phyloP scores from a whole-genome alignment of 139 green algal species.

The Tetratostichococcus sp. region DNA sequence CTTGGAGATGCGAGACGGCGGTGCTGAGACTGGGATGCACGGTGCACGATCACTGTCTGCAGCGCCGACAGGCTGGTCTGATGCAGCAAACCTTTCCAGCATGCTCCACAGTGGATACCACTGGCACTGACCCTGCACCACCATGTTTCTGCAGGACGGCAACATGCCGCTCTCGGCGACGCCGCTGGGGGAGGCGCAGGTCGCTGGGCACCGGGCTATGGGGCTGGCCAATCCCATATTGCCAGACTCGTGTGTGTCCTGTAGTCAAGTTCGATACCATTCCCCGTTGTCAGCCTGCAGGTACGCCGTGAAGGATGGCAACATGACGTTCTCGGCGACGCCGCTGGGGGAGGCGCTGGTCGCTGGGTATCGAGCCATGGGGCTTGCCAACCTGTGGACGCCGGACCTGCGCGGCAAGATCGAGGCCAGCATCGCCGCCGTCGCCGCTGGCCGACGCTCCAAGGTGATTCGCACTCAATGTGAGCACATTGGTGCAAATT shows the following conservation, averaged over 20 bases:
- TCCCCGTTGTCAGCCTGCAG: constrained; percentile 27
- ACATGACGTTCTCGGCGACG: constrained; percentile 72
- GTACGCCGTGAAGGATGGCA: constrained; percentile 80
- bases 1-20: too few relatives aligned
- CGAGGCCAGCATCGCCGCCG: constrained; percentile 74
- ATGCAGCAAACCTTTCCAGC: too few relatives aligned
- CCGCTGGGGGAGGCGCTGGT: constrained; percentile 83
- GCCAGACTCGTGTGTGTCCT: too few relatives aligned
- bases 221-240: too few relatives aligned
- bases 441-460: constrained; percentile 54
- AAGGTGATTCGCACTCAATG: constrained; percentile 33
- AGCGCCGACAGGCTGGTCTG: too few relatives aligned
- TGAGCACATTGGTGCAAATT: too few relatives aligned
- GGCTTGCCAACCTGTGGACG: constrained; percentile 72
- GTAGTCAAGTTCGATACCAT: too few relatives aligned
- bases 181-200: constrained; percentile 77
- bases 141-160: constrained; percentile 77
- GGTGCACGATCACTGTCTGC: too few relatives aligned
- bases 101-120: too few relatives aligned
- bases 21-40: too few relatives aligned
- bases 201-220: constrained; percentile 63
- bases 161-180: constrained; percentile 72
- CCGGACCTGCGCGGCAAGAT: constrained; percentile 79
- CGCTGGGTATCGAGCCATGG: constrained; percentile 74
- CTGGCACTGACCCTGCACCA: too few relatives aligned